Percentiles rank a stretch among this genome's conserved stretches.
phyloP scores from a whole-genome alignment of 2,329 filamentous ascomycete genomes.

The Xenosphaeropsis pyriputrescens region DNA sequence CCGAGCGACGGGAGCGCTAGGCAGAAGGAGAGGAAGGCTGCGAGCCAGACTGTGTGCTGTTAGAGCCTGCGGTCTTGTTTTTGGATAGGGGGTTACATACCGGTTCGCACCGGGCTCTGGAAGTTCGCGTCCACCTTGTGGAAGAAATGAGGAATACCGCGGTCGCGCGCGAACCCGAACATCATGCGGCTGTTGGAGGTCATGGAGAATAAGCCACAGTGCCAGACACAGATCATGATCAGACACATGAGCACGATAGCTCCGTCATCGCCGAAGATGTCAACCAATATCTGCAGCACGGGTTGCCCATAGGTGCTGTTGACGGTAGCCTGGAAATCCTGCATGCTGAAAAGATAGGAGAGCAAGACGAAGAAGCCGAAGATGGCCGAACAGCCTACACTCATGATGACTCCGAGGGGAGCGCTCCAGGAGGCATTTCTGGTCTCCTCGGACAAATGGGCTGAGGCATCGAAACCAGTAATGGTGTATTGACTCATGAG shows the following conservation, averaged over 20 bases:
- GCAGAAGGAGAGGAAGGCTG: constrained; percentile 35
- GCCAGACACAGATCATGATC: constrained; percentile 45
- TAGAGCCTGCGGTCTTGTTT: neutral
- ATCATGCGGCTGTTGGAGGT: constrained; percentile 43
- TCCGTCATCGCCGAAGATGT: constrained; percentile 37
- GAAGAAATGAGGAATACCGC: constrained; percentile 39
- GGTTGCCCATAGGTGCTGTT: constrained; percentile 31
- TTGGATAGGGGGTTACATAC: neutral
- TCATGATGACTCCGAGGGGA: constrained; percentile 40
- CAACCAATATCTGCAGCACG: constrained; percentile 41
- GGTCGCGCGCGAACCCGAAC: constrained; percentile 40
- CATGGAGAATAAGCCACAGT: constrained; percentile 42
- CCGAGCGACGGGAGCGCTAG: constrained; percentile 39
- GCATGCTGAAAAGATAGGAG: constrained; percentile 40
- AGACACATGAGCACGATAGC: constrained; percentile 38
- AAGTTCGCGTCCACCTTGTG: constrained; percentile 34
- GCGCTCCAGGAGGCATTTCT: constrained; percentile 39
- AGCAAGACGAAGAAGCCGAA: constrained; percentile 47
- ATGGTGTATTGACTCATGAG: constrained; percentile 39
- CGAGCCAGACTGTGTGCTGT: constrained; percentile 29
- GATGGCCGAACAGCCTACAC: constrained; percentile 36
- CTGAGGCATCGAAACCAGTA: constrained; percentile 38
- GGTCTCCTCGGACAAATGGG: constrained; percentile 43
- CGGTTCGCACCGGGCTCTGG: constrained; percentile 31
- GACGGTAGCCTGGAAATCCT: constrained; percentile 36